Base-by-base conservation (phyloP, 108 stramenopile genomes). In the Skeletonema potamos region DNA sequence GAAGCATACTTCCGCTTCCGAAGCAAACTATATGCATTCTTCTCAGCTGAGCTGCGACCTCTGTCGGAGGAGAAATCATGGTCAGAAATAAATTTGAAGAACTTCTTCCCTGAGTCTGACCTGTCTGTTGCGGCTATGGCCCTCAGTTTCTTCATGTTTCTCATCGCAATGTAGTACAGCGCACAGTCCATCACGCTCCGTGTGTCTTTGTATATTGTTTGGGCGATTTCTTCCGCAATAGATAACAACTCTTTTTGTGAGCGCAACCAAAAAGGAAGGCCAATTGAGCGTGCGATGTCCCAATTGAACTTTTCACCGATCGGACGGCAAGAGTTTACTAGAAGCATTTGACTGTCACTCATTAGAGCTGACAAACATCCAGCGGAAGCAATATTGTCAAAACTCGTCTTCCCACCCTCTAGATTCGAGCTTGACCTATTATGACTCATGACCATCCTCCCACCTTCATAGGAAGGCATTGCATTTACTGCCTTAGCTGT, bases 21-120 rank as follows among this genome's bases (percentile, higher is more conserved):
- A 30, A 94, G 79, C 62, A 94, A 72, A 68, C 93, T 94, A 62
- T 85, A 94, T 0, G 90, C 93, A 78, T 94, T 94, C 69, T 94
- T 94, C 68, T 92, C 93, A 1, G 90, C 93, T 13, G 93, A 90
- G 30, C 81, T 84, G 33, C 86, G 66, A 6, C 93, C 93, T 61
- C 85, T 76, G 27, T 85, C 77, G 54, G 85, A 87, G 20, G 81
- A 69, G 58, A 94, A 94, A 66, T 94, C 90, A 65, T 82, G 72
- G 27, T 64, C 64, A 36, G 81, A 82, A 15, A 94, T 57, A 66
- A 94, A 94, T 44, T 87, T 90, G 63, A 85, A 84, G 54, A 94
- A 90, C 61, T 90, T 91, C 64, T 70, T 85, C 17, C 93, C 93
- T 37, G 82, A 87, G 6, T 81, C 77, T 26, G 80, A 83, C 26